These are phyloP conservation scores for Trichomonas tenax DNA, from an alignment of 208 protist genomes.

Conservation along the genomic window DNA sequence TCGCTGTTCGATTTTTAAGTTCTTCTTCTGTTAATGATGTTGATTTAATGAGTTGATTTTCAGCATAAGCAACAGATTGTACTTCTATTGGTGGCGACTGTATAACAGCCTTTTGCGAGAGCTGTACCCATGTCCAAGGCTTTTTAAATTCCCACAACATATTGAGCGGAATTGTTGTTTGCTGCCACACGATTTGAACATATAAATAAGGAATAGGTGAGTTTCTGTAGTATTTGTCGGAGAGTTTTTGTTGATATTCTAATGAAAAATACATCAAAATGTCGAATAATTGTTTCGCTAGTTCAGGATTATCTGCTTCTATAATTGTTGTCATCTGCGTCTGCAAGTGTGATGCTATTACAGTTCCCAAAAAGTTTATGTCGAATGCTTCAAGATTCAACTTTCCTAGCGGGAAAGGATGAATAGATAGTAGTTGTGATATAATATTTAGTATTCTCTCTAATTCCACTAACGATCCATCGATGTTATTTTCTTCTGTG, in stretches of 20 bases:
- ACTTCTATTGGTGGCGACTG: background rate
- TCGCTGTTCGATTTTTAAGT: background rate
- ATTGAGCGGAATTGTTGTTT: background rate
- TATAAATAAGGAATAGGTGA: background rate
- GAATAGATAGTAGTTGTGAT: background rate
- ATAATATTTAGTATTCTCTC: background rate
- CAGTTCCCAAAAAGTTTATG: background rate
- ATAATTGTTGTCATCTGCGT: background rate
- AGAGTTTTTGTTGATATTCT: background rate
- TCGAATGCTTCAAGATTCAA: background rate
- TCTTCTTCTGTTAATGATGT: background rate
- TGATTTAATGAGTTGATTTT: background rate
- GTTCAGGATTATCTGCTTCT: background rate
- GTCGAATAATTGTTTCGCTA: background rate
- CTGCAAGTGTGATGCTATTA: background rate
- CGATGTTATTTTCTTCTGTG: background rate
- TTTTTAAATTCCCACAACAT: background rate
- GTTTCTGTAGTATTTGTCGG: background rate
- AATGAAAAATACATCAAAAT: background rate
- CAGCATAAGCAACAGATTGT: background rate
- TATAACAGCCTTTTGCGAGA: background rate
- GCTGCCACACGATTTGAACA: background rate
- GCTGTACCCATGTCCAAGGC: background rate
- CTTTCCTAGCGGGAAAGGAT: background rate
- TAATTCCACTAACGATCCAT: background rate